Base-by-base conservation (phyloP, 352 stramenopile species). In the Plasmopara viticola region DNA sequence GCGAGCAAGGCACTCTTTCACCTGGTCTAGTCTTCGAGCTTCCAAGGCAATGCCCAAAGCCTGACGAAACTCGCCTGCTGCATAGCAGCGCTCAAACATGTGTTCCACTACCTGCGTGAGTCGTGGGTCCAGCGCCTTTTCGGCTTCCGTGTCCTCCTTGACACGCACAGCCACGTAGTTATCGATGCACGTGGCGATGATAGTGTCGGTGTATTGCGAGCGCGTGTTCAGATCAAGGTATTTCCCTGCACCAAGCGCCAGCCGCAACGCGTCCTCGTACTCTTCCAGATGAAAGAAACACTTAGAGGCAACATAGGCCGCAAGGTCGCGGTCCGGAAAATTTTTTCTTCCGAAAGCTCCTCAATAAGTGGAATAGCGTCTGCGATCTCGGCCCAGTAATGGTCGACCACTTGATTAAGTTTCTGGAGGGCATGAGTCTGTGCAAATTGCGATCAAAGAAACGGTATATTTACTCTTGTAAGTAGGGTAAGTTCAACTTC, bases 221-320 rank as follows among this genome's bases (percentile, higher is more conserved):
- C 88, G 94, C 49, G 58, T 63, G 38, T 87, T 90, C 29, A 98
- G 78, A 62, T 98, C 87, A 68, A 98, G 98, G 69, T 98, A 95
- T 45, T 89, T 80, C 17, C 96, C 96, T 10, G 95, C 91, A 12
- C 93, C 90, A 6, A 99, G 81, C 25, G 97, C 97, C 28, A 99
- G 72, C 28, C 94, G 84, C 47, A 98, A 70, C 20, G 94, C 89
- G 58, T 97, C 89, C 56, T 94, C 80, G 44, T 98, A 98, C 72
- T 99, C 97, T 60, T 99, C 95, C 38, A 99, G 69, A 67, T 99
- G 96, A 66, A 98, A 99, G 57, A 98, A 99, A 56, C 97, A 96
- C 74, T 88, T 95, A 62, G 90, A 97, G 14, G 92, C 91, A 38
- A 98, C 82, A 31, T 74, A 84, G 12, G 94, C 93, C 10, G 94